Base-by-base conservation (phyloP, 1,284 basidiomycete species). In the Ganoderma boninense region DNA sequence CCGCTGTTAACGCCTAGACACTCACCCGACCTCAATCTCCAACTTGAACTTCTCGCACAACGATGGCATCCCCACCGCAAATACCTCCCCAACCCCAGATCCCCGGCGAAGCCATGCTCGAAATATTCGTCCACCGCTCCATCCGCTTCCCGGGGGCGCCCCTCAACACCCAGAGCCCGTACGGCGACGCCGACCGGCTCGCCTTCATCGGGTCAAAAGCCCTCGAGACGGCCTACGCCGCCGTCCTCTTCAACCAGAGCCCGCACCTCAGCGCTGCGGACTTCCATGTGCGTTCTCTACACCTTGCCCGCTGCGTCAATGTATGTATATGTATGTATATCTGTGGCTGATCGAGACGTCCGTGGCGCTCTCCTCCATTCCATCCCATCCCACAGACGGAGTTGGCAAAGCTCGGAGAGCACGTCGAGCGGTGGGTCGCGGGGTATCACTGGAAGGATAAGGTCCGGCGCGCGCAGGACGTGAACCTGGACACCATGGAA, bases 51-150 rank as follows among this genome's bases (percentile, higher is more conserved):
- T 2, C 20, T 74, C 77, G 20, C 40, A 65, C 64, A 0, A 38
- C 57, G 20, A 54, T 69, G 73, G 71, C 78, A 69, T 77, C 78
- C 75, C 79, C 79, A 57, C 23, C 68, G 35, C 42, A 23, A 20
- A 73, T 82, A 35, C 83, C 84, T 59, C 77, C 81, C 13, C 74
- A 83, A 56, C 87, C 87, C 49, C 79, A 80, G 65, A 78, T 88
- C 66, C 78, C 79, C 57, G 86, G 85, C 70, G 87, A 90, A 61
- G 79, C 89, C 56, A 81, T 89, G 73, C 84, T 93, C 67, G 87
- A 91, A 73, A 87, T 92, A 61, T 92, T 87, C 76, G 91, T 90
- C 10, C 92, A 94, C 77, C 84, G 81, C 72, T 91, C 91, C 35
- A 82, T 94, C 65, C 84, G 87, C 60, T 84, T 85, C 59, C 79